Evolutionary conservation across 768 basidiomycete species (phyloP).

Genomic region (Gloeopeniophorella convolvens): DNA sequence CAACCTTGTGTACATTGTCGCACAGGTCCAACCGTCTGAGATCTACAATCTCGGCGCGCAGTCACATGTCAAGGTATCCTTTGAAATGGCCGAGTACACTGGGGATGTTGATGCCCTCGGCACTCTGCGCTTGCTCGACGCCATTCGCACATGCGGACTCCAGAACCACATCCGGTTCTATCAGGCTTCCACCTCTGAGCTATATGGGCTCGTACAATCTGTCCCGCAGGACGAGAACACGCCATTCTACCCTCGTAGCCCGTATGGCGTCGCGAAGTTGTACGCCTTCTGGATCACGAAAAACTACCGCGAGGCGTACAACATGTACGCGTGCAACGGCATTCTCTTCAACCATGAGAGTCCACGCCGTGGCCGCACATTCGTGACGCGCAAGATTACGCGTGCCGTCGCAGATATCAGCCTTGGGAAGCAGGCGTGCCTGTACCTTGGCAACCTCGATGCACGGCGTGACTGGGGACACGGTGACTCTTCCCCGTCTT

Average conservation of each 20-base stretch:
- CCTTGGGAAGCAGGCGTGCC: conserved; percentile 79
- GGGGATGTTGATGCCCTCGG: conserved; percentile 95
- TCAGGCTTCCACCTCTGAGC: conserved; percentile 94
- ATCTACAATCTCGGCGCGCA: conserved; percentile 98
- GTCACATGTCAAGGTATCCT: conserved; percentile 98
- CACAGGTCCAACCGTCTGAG: conserved; percentile 90
- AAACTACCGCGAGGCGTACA: conserved; percentile 93
- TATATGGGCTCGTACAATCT: conserved; percentile 95
- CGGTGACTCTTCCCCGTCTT: conserved; percentile 42
- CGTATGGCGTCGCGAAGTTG: conserved; percentile 94
- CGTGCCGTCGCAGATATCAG: conserved; percentile 90
- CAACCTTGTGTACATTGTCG: conserved; percentile 94
- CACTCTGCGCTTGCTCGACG: conserved; percentile 91
- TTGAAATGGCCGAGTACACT: conserved; percentile 99
- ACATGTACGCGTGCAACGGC: conserved; percentile 94
- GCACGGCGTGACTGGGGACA: conserved; percentile 98
- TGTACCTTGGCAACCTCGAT: conserved; percentile 93
- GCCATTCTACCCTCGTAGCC: conserved; percentile 97
- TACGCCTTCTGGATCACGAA: conserved; percentile 89
- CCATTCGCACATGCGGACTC: conserved; percentile 91
- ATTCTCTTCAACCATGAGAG: conserved; percentile 99
- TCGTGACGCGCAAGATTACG: conserved; percentile 93
- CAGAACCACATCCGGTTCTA: conserved; percentile 94
- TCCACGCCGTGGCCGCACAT: conserved; percentile 88
- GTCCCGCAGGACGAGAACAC: conserved; percentile 95